These are phyloP conservation scores for Pseudopithomyces maydicus DNA, from an alignment of 2,329 filamentous ascomycete genomes.

Conservation along the genomic window DNA sequence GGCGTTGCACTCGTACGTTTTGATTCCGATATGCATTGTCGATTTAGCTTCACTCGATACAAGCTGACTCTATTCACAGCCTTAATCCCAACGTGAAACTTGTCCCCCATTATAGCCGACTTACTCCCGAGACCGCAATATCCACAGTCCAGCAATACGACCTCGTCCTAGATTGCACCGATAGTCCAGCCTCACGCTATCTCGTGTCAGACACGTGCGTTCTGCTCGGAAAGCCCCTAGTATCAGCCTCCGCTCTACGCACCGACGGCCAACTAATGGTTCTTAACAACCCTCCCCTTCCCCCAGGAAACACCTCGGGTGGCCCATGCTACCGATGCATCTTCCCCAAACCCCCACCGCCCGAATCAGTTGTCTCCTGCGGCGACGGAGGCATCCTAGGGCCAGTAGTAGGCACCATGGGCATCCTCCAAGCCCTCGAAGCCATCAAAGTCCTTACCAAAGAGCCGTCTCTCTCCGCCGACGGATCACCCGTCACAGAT, in stretches of 20 bases:
- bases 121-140: slow-evolving; percentile 71
- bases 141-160: slow-evolving; percentile 74
- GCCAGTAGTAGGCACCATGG: slow-evolving; percentile 91
- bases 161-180: slow-evolving; percentile 90
- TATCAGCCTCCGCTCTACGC: slow-evolving; percentile 87
- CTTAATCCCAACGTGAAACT: slow-evolving; percentile 76
- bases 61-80: slow-evolving; percentile 46
- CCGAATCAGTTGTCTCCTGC: slow-evolving; percentile 81
- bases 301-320: slow-evolving; percentile 61
- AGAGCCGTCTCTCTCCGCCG: slow-evolving; percentile 19
- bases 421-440: slow-evolving; percentile 87
- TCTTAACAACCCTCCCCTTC: slow-evolving; percentile 76
- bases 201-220: slow-evolving; percentile 91
- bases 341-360: slow-evolving; percentile 84
- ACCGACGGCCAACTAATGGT: slow-evolving; percentile 90
- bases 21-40: background rate
- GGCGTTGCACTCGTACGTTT: slow-evolving; percentile 50
- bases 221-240: slow-evolving; percentile 74
- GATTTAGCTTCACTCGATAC: background rate
- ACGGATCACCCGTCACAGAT: slow-evolving; percentile 15
- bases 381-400: slow-evolving; percentile 93
- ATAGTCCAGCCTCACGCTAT: slow-evolving; percentile 89
- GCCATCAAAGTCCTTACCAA: slow-evolving; percentile 78
- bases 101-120: slow-evolving; percentile 64
- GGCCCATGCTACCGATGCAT: slow-evolving; percentile 94